Evolutionary conservation across 169 alveolate genomes (phyloP).

Genomic region (Perkinsus chesapeaki): DNA sequence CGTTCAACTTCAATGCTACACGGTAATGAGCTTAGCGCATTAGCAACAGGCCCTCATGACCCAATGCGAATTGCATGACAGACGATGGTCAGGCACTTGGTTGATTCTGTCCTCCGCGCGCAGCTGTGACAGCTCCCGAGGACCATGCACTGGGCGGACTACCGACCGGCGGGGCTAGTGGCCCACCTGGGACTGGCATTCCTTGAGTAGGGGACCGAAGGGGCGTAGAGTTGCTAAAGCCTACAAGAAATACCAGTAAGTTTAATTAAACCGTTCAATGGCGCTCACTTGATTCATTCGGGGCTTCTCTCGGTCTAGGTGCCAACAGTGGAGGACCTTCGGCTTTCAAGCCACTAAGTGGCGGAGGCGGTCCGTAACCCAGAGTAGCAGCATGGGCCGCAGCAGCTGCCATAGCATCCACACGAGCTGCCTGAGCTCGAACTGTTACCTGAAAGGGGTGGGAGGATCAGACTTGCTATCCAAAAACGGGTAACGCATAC

Average conservation of each 20-base stretch:
- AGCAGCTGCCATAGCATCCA: neutral
- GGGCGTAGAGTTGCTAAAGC: neutral
- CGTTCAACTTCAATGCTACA: neutral
- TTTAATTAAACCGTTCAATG: neutral
- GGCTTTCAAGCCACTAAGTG: neutral
- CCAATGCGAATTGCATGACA: neutral
- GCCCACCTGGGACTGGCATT: neutral
- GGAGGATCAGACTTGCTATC: neutral
- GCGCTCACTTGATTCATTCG: neutral
- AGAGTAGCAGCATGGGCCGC: neutral
- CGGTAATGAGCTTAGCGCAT: neutral
- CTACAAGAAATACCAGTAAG: neutral
- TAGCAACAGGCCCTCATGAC: neutral
- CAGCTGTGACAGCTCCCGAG: neutral
- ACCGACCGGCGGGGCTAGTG: neutral
- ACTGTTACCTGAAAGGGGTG: neutral
- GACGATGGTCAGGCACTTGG: neutral
- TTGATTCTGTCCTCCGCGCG: neutral
- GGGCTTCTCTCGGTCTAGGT: neutral
- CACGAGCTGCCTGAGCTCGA: neutral
- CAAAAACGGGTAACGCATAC: neutral
- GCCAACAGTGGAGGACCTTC: neutral
- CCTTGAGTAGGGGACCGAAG: neutral
- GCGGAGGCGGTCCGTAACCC: neutral
- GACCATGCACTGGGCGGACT: neutral